These are phyloP conservation scores for Pyrrhoderma noxium DNA, from an alignment of 1,284 basidiomycete genomes.

Conservation along the genomic window DNA sequence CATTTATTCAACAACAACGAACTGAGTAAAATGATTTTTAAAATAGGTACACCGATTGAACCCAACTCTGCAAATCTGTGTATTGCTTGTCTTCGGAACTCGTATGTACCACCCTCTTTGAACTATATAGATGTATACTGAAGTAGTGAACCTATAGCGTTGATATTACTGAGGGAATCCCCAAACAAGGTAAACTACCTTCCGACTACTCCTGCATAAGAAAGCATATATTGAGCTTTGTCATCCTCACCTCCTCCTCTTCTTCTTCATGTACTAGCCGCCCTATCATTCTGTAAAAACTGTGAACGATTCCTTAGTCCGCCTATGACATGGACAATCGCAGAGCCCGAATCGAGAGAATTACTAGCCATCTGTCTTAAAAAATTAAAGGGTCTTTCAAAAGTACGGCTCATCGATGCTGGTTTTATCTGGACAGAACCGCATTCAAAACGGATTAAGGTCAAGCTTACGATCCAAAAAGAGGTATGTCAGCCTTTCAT, in stretches of 20 bases:
- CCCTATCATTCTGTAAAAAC: slow-evolving; percentile 90
- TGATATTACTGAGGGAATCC: slow-evolving; percentile 97
- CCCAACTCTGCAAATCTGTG: slow-evolving; percentile 97
- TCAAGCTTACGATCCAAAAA: slow-evolving; percentile 97
- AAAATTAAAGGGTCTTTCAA: slow-evolving; percentile 90
- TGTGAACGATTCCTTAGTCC: slow-evolving; percentile 96
- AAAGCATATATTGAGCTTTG: slow-evolving; percentile 6
- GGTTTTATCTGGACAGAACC: slow-evolving; percentile 99
- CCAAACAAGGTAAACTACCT: slow-evolving; percentile 73
- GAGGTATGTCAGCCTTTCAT: slow-evolving; percentile 50
- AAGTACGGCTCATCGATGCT: slow-evolving; percentile 93
- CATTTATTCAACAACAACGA: background rate
- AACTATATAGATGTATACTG: background rate
- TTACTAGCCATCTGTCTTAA: slow-evolving; percentile 87
- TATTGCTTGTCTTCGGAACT: slow-evolving; percentile 85
- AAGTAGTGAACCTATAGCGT: too few species aligned
- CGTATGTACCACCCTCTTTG: slow-evolving; percentile 38
- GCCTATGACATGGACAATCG: slow-evolving; percentile 81
- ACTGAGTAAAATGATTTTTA: background rate
- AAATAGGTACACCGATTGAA: slow-evolving; percentile 88
- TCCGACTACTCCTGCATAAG: background rate
- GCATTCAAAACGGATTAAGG: slow-evolving; percentile 87
- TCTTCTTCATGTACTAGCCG: slow-evolving; percentile 41
- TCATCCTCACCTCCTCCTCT: background rate
- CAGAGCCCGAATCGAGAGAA: slow-evolving; percentile 88